These are phyloP conservation scores for Arthrobotrys iridis DNA, from an alignment of 2,329 filamentous ascomycete species.

Conservation along the genomic window DNA sequence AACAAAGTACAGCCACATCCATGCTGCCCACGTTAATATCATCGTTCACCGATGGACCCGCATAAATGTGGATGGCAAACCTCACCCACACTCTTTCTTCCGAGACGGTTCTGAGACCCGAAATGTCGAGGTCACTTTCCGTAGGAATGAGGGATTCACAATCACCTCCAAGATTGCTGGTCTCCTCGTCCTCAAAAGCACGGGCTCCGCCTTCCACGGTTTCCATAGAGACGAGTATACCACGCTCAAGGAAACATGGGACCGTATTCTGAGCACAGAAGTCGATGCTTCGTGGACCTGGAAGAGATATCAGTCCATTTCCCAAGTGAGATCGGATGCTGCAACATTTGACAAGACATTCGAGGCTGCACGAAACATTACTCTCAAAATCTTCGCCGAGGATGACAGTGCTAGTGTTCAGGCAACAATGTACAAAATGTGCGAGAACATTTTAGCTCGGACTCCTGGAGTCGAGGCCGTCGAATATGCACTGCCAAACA, in stretches of 20 bases:
- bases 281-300: slow-evolving; percentile 89
- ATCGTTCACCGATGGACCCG: slow-evolving; percentile 90
- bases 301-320: slow-evolving; percentile 74
- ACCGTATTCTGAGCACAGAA: slow-evolving; percentile 93
- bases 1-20: slow-evolving; percentile 86
- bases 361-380: slow-evolving; percentile 80
- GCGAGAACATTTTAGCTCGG: slow-evolving; percentile 80
- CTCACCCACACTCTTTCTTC: slow-evolving; percentile 94
- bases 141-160: slow-evolving; percentile 74
- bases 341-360: slow-evolving; percentile 79
- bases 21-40: slow-evolving; percentile 81
- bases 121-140: slow-evolving; percentile 77
- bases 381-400: slow-evolving; percentile 88
- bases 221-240: slow-evolving; percentile 95
- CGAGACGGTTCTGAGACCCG: slow-evolving; percentile 89
- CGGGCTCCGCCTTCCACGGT: slow-evolving; percentile 92
- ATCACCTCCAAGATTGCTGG: slow-evolving; percentile 82
- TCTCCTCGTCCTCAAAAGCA: slow-evolving; percentile 92
- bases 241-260: slow-evolving; percentile 87
- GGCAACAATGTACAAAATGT: slow-evolving; percentile 99
- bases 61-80: slow-evolving; percentile 84
- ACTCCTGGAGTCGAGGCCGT: slow-evolving; percentile 77
- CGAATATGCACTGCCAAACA: slow-evolving; percentile 90
- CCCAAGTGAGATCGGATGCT: slow-evolving; percentile 73
- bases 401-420: slow-evolving; percentile 94